These are phyloP conservation scores for Echites panduratus DNA, from an alignment of 257 asterid species.

Conservation along the genomic window DNA sequence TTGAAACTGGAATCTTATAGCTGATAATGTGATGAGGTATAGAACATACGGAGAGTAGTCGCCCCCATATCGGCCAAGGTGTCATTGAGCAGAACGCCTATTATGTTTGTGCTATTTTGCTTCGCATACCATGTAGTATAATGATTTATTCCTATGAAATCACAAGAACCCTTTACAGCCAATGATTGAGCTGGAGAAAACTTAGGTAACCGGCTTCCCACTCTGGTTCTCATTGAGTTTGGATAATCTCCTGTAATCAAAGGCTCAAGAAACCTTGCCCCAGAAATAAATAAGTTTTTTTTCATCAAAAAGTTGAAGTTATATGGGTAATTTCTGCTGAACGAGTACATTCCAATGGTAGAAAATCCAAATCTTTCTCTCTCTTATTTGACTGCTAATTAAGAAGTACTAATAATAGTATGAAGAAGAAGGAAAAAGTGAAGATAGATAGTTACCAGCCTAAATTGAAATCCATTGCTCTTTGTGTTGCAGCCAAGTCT, in stretches of 20 bases:
- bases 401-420: no score
- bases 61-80: constrained; percentile 59
- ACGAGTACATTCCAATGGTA: no score
- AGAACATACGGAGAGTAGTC: constrained; percentile 47
- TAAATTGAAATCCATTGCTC: constrained; percentile 70
- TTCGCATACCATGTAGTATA: constrained; percentile 83
- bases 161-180: constrained; percentile 59
- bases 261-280: constrained; percentile 73
- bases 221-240: constrained; percentile 56
- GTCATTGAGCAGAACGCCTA: constrained; percentile 53
- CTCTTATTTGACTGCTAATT: no score
- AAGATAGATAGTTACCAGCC: constrained; percentile 49
- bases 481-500: constrained; percentile 51
- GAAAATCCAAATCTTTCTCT: no score
- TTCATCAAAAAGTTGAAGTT: not conserved
- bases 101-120: constrained; percentile 31
- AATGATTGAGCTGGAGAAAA: constrained; percentile 47
- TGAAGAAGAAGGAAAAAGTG: no score
- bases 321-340: no score
- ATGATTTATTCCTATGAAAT: constrained; percentile 85
- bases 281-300: not conserved
- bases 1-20: not conserved
- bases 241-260: constrained; percentile 74
- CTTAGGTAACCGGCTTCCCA: constrained; percentile 47
- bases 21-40: no score